These are phyloP conservation scores for Mycosphaerella sp. DNA, from an alignment of 2,329 filamentous ascomycete genomes.

Conservation along the genomic window DNA sequence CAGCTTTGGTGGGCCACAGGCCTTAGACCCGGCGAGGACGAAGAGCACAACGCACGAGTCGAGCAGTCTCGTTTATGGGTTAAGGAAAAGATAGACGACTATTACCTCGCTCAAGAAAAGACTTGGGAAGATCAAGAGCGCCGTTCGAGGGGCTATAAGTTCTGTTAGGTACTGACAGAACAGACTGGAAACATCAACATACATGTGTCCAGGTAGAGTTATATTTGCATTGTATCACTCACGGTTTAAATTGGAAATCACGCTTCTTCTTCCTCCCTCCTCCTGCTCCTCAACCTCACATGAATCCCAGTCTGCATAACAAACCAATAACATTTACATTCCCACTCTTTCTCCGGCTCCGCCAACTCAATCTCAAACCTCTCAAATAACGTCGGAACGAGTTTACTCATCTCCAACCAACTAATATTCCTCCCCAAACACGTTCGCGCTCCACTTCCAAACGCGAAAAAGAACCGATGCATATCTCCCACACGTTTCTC, in stretches of 20 bases:
- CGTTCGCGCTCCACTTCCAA: constrained; percentile 5
- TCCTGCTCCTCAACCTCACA: not conserved
- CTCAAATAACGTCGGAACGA: constrained; percentile 5
- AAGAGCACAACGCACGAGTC: not conserved
- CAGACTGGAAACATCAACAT: too few species aligned
- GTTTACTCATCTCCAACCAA: constrained; percentile 9
- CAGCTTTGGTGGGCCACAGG: not conserved
- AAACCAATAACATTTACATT: constrained; percentile 16
- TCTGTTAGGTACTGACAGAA: too few species aligned
- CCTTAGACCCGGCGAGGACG: not conserved
- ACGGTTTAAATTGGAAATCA: too few species aligned
- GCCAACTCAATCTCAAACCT: constrained; percentile 24
- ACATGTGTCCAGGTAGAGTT: too few species aligned
- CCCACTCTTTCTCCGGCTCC: constrained; percentile 22
- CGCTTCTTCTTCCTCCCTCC: not conserved
- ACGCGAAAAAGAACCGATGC: constrained; percentile 40
- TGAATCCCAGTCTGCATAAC: constrained; percentile 22
- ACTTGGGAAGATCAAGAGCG: too few species aligned
- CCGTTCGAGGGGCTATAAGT: too few species aligned
- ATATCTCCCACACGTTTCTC: constrained; percentile 33
- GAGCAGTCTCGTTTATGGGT: too few species aligned
- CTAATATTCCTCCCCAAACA: constrained; percentile 9
- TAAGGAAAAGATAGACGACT: too few species aligned
- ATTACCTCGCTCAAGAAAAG: too few species aligned
- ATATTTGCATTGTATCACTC: too few species aligned